These are phyloP conservation scores for Elsinoe ampelina DNA, from an alignment of 2,329 filamentous ascomycete genomes.

Conservation along the genomic window DNA sequence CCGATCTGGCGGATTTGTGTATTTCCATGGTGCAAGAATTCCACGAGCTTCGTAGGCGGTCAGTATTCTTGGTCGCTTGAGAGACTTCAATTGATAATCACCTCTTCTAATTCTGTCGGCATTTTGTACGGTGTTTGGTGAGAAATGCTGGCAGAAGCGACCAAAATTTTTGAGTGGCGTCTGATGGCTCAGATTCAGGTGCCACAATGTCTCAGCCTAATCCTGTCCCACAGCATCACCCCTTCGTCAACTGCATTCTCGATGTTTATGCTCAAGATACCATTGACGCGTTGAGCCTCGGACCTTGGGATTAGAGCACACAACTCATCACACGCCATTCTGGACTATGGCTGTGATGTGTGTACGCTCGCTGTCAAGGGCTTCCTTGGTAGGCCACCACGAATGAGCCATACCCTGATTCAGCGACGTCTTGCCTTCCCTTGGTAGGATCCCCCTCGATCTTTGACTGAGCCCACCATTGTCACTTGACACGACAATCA, in stretches of 20 bases:
- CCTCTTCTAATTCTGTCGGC: slow-evolving; percentile 44
- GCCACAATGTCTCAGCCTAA: background rate
- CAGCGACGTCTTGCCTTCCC: no score
- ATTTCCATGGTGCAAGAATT: slow-evolving; percentile 87
- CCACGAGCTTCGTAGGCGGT: slow-evolving; percentile 57
- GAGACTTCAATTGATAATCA: slow-evolving; percentile 22
- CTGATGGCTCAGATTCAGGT: slow-evolving; percentile 1
- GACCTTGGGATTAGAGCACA: background rate
- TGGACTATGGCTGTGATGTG: no score
- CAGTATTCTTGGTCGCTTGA: background rate
- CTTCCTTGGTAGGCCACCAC: background rate
- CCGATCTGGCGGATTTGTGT: slow-evolving; percentile 78
- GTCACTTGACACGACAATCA: no score
- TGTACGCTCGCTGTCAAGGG: background rate
- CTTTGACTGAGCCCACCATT: no score
- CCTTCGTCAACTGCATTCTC: background rate
- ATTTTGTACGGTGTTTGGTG: slow-evolving; percentile 25
- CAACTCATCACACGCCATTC: no score
- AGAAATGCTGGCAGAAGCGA: background rate
- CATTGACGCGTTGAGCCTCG: background rate
- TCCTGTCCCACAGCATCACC: background rate
- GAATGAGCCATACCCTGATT: background rate
- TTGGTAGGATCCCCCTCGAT: no score
- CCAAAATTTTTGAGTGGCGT: slow-evolving; percentile 7
- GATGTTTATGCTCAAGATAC: background rate